Base-by-base conservation (phyloP, 306 rosid genomes). In the Lathyrus aphaca region DNA sequence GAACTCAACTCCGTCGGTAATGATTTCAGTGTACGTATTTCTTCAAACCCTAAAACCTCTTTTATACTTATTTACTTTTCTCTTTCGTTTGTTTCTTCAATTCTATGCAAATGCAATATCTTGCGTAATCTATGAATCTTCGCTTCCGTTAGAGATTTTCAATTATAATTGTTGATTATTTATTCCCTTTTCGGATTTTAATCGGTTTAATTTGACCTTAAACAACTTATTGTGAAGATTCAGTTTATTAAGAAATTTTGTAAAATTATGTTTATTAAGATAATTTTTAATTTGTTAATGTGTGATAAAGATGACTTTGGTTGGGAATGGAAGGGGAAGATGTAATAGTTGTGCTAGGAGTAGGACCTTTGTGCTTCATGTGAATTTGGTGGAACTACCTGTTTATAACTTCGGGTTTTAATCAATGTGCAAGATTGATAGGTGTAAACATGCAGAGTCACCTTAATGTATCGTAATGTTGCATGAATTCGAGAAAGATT, bases 1-100 rank as follows among this genome's bases (percentile, higher is more conserved):
- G 90, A 91, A 79, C 40, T 91, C 62, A 45, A 75, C 70, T 91
- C 97, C 23, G 89, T 79, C 74, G 94, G 97, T 10, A 87, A 88
- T 61, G 97, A 91, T 64, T 5, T 89, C 75, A 91, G 81, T 82
- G 96, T 91, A 65, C 50, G 48, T 61, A n/a, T 5, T 56, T 62
- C 0, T 37, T 32, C 15, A 39, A 27, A 58, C 70, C 76, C 51
- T 56, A 25, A 37, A 56, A 15, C 68, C 44, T 46, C 45, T 39
- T 49, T 23, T 23, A 23, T 23, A 23, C 2, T 74, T 71, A 15
- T 51, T 48, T 57, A 60, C 27, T 1, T 45, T 19, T 32, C 0
- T 18, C 14, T 16, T 46, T 2, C 23, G 16, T 43, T 57, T 42
- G n/a, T 18, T 48, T 15, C 48, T 65, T 72, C 60, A 49, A 68